Conservation (phyloP, 1,139 yeast genomes). For the Lodderomyces parapsilosis region DNA sequence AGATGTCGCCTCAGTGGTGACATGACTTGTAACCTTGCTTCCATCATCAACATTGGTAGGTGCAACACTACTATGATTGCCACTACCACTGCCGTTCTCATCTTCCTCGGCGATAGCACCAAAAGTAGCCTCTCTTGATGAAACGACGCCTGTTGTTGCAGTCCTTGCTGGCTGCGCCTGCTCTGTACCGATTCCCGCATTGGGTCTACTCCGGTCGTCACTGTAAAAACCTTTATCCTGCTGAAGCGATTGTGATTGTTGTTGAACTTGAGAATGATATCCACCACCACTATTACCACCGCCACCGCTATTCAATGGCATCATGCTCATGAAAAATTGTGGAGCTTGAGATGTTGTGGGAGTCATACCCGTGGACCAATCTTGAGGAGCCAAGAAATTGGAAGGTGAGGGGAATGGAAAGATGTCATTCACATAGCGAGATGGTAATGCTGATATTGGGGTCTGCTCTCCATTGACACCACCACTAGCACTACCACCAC, state of each 20-base stretch:
- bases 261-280: neutral
- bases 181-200: neutral
- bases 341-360: slow-evolving; percentile 45
- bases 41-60: neutral
- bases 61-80: neutral
- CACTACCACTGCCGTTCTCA: neutral
- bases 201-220: neutral
- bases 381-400: slow-evolving; percentile 47
- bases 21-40: neutral
- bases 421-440: slow-evolving; percentile 49
- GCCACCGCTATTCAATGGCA: slow-evolving; percentile 15
- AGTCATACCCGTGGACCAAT: slow-evolving; percentile 38
- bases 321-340: slow-evolving; percentile 27
- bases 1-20: neutral
- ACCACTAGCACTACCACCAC: slow-evolving; percentile 17
- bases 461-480: slow-evolving; percentile 42
- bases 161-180: neutral
- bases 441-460: slow-evolving; percentile 44
- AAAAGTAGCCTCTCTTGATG: neutral
- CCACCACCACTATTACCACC: slow-evolving; percentile 13
- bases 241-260: slow-evolving; percentile 1
- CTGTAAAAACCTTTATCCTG: neutral
- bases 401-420: slow-evolving; percentile 51
- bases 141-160: neutral
- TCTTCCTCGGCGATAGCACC: neutral